phyloP scores from a whole-genome alignment of 1,139 yeast genomes.

The Yamadazyma conglobata region DNA sequence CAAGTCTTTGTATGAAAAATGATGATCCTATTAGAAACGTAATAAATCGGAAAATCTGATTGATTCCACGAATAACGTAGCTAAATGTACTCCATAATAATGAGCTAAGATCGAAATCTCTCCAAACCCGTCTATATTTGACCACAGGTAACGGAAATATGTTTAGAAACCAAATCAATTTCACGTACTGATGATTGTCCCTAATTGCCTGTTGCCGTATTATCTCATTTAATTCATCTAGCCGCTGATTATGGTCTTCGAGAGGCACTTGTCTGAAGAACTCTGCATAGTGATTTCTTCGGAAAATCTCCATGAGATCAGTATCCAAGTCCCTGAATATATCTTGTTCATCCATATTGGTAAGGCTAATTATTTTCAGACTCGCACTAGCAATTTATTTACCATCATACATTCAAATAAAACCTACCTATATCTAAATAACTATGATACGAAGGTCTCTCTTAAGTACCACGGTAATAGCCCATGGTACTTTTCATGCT shows the following conservation, averaged over 20 bases:
- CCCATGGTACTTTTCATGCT: slow-evolving; percentile 7
- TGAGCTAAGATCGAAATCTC: slow-evolving; percentile 12
- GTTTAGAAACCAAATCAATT: slow-evolving; percentile 18
- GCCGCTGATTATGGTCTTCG: slow-evolving; percentile 15
- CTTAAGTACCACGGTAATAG: too few species aligned
- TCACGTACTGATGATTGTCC: slow-evolving; percentile 9
- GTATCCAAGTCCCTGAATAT: slow-evolving; percentile 23
- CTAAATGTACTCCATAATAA: slow-evolving; percentile 1
- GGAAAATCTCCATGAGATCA: slow-evolving; percentile 21
- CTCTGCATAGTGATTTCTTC: slow-evolving; percentile 17
- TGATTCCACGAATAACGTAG: slow-evolving; percentile 6
- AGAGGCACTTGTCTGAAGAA: slow-evolving; percentile 16
- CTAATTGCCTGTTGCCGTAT: slow-evolving; percentile 3
- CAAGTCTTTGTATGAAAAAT: slow-evolving; percentile 11
- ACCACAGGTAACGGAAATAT: slow-evolving; percentile 28
- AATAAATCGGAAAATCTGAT: slow-evolving; percentile 17
- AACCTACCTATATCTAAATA: too few species aligned
- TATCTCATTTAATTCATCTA: slow-evolving; percentile 15
- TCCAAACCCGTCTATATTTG: slow-evolving; percentile 24
- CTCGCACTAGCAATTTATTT: too few species aligned
- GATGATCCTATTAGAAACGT: slow-evolving; percentile 20
- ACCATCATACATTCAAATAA: too few species aligned
- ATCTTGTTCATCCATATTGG: slow-evolving; percentile 11
- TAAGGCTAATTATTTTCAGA: neutral
- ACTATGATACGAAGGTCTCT: too few species aligned